Evolutionary conservation across 108 stramenopile species (phyloP).

Genomic region (Asterionellopsis glacialis): DNA sequence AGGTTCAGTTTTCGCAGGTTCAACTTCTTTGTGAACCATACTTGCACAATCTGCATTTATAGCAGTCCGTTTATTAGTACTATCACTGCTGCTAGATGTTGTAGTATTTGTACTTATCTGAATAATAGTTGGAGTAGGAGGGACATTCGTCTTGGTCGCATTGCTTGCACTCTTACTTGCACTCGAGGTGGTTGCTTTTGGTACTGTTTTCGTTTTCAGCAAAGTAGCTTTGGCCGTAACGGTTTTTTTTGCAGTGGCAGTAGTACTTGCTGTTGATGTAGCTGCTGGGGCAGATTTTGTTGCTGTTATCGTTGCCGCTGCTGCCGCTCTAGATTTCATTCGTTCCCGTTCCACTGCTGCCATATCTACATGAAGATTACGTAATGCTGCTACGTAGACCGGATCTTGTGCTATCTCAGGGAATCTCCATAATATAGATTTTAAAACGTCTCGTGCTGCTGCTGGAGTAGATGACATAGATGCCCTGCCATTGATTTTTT

Average conservation of each 20-base stretch:
- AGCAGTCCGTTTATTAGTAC: no score
- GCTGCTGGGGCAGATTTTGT: not conserved
- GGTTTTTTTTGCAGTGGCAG: not conserved
- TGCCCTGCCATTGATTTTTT: no score
- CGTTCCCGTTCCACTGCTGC: no score
- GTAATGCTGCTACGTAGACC: slow-evolving; percentile 36
- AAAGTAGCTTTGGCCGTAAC: not conserved
- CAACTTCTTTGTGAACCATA: no score
- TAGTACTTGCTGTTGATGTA: not conserved
- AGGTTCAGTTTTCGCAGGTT: no score
- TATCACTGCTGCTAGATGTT: no score
- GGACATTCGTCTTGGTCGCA: not conserved
- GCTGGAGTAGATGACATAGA: no score
- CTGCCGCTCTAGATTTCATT: not conserved
- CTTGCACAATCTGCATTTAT: no score
- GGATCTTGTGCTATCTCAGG: slow-evolving; percentile 36
- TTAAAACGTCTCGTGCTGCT: not conserved
- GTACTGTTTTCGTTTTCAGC: not conserved
- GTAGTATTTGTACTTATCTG: no score
- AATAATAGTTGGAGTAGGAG: no score
- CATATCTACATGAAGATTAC: slow-evolving; percentile 30
- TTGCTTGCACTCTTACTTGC: no score
- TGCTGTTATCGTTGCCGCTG: not conserved
- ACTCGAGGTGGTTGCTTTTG: not conserved
- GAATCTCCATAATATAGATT: slow-evolving; percentile 17